Base-by-base conservation (phyloP, 2,329 filamentous ascomycete genomes). In the Fusarium zealandicum region DNA sequence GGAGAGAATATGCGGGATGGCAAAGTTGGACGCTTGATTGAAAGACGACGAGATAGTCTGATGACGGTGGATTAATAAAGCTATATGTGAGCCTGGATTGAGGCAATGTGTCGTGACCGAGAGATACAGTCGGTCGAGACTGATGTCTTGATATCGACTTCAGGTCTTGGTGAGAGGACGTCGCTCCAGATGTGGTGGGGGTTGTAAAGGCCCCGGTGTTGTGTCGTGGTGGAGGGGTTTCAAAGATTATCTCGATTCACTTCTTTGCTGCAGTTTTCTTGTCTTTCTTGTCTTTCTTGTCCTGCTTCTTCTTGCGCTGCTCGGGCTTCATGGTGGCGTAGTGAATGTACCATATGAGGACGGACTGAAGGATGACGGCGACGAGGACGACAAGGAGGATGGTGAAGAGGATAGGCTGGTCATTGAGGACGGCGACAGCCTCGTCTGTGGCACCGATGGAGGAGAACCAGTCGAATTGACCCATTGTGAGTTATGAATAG, bases 311-410 rank as follows among this genome's bases (percentile, higher is more conserved):
- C 70, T 81, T 82, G 69, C 75, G 80, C 70, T 86, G 83, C 66
- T 83, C 81, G 13, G 83, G 83, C 75, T 86, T 86, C 73, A 83
- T 58, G 16, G 83, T 86, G 52, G 82, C 82, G 66, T 75, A 80
- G 72, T 85, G 82, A 66, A 86, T 86, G 72, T 78, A 84, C 80
- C 80, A 84, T 47, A 82, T 70, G 41, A 85, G 71, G 9, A 76
- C 64, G 51, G 69, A 70, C 62, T 85, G 74, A 8, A 79, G 67
- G 55, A 75, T 75, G 43, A 85, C 64, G 54, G 73, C 73, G 66
- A 83, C 66, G 50, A 86, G 74, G 54, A 82, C 81, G 68, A 84
- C 70, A 59, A 86, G 59, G 54, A 86, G 79, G 58, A 81, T 80
- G 60, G 77, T 82, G 73, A 86, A 85, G 47, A 86, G 75, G 56